Evolutionary conservation across 2,329 filamentous ascomycete species (phyloP), one percentile per base, ranked within the genome.

Genomic region (Xylariales sp.): DNA sequence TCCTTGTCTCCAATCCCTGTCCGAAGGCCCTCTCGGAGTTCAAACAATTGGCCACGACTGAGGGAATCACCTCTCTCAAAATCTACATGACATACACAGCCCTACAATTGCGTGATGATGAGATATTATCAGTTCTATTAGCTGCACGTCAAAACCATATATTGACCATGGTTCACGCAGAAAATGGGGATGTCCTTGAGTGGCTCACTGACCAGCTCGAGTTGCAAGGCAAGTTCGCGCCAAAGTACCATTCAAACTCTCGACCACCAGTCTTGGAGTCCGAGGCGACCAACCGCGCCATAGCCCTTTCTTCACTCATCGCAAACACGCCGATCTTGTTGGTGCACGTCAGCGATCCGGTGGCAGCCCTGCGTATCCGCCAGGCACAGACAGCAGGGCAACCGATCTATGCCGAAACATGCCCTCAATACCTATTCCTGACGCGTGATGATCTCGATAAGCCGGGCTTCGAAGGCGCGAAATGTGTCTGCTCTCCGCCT

Each of bases 351-450:
- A 70, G 65, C 33, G 69, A 67, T 4, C 70, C 70, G 1, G 59
- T 59, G 2, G 70, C 73, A 1, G 65, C 70, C 1, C 46, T 52
- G 1, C 64, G 69, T 38, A 75, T 76, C 48, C 64, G 68, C 35
- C 51, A 58, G 27, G 73, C 73, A 0, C 70, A 76, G 52, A 66
- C 64, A 18, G 57, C 60, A 10, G 69, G 70, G 0, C 60, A 73
- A 27, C 73, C 74, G 3, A 58, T 77, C 28, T 71, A 70, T 46
- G 73, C 72, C 2, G 73, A 78, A 53, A 78, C 73, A 1, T 78
- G 73, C 48, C 74, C 74, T 2, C 73, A 78, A 46, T 77, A 78
- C 46, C 64, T 78, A 3, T 73, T 74, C 46, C 63, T 78, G 4
- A 75, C 71, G 2, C 64, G 70, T 15, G 63, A 68, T 16, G 68